These are phyloP conservation scores for Aphanocladium album DNA, from an alignment of 2,329 filamentous ascomycete species.

Conservation along the genomic window DNA sequence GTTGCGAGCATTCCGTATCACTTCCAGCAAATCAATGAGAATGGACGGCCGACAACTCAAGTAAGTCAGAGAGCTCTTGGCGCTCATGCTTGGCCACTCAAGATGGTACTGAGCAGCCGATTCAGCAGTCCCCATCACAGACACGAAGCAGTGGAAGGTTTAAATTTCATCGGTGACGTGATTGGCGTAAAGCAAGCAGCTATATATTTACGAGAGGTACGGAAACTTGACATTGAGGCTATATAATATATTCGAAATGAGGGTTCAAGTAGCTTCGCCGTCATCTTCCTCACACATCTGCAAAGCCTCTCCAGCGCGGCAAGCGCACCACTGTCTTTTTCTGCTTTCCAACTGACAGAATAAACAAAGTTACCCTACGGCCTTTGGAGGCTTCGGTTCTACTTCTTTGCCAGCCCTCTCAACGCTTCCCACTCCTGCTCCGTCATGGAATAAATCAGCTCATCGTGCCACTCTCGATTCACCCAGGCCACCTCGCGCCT, in stretches of 20 bases:
- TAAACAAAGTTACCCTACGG: no score
- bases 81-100: not conserved
- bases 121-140: not conserved
- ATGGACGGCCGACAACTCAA: not conserved
- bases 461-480: constrained; percentile 10
- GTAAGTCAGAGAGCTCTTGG: not conserved
- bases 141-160: not conserved
- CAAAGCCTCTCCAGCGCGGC: no score
- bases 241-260: not conserved
- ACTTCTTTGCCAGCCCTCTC: not conserved
- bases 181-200: not conserved
- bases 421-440: constrained; percentile 12
- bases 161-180: not conserved
- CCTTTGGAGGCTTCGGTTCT: not conserved
- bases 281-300: no score
- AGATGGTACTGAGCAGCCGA: not conserved
- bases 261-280: not conserved
- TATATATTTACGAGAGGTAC: not conserved
- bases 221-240: not conserved
- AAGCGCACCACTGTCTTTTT: no score
- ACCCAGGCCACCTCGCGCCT: constrained; percentile 10
- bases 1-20: not conserved
- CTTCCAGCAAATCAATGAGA: not conserved
- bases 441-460: constrained; percentile 12
- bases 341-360: no score